These are phyloP conservation scores for Teratosphaeriaceae sp. DNA, from an alignment of 2,329 filamentous ascomycete species.

Conservation along the genomic window DNA sequence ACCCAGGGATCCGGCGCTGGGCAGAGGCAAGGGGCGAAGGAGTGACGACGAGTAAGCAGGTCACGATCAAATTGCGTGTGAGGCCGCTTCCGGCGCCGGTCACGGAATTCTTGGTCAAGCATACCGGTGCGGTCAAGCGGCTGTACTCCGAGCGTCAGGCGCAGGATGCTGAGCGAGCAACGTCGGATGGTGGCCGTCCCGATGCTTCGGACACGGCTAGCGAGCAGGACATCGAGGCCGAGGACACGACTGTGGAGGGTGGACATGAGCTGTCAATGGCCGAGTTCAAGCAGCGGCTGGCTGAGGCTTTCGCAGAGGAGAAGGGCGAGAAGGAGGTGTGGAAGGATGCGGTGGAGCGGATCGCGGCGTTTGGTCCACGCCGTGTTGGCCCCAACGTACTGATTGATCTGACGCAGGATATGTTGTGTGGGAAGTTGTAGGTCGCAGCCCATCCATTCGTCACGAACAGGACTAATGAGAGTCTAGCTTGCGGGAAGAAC, in stretches of 20 bases:
- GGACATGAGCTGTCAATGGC: constrained; percentile 59
- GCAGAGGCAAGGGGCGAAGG: constrained; percentile 72
- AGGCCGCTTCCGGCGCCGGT: constrained; percentile 70
- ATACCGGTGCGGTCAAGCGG: constrained; percentile 69
- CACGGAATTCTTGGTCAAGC: constrained; percentile 79
- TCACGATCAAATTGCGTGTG: constrained; percentile 69
- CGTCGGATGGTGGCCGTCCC: constrained; percentile 32
- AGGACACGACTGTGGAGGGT: constrained; percentile 44
- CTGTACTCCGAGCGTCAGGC: constrained; percentile 66
- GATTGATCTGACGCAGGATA: constrained; percentile 70
- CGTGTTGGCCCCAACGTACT: constrained; percentile 83
- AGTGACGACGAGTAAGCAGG: constrained; percentile 76
- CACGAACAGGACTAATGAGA: neutral
- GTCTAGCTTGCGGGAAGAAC: constrained; percentile 23
- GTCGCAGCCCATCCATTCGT: constrained; percentile 17
- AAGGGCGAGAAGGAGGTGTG: constrained; percentile 71
- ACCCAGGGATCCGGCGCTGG: constrained; percentile 76
- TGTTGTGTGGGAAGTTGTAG: constrained; percentile 68
- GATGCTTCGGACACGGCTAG: constrained; percentile 29
- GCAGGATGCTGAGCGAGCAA: constrained; percentile 36
- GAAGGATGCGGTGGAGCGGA: constrained; percentile 68
- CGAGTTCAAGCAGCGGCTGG: constrained; percentile 71
- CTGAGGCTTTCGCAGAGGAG: constrained; percentile 59
- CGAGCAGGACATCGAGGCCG: constrained; percentile 40
- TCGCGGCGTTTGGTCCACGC: constrained; percentile 84